Conservation (phyloP, 1,139 yeast species). For the Suhomyces chickasaworum region DNA sequence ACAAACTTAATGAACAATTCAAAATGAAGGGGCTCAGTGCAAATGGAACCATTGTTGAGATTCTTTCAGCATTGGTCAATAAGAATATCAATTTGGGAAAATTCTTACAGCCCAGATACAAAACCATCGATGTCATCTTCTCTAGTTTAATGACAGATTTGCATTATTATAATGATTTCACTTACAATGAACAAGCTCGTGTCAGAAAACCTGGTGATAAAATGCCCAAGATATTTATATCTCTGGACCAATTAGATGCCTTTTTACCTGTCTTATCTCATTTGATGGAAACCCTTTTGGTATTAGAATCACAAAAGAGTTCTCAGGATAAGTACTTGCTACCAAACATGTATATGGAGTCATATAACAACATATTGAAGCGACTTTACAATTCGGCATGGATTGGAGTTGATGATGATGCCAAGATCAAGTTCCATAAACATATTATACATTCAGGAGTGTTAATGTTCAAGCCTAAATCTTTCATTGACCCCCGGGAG, state of each 20-base stretch:
- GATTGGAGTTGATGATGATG: slow-evolving; percentile 22
- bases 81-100: slow-evolving; percentile 21
- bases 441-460: slow-evolving; percentile 34
- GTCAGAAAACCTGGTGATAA: slow-evolving; percentile 9
- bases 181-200: slow-evolving; percentile 25
- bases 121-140: slow-evolving; percentile 34
- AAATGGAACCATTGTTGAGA: slow-evolving; percentile 26
- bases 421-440: slow-evolving; percentile 25
- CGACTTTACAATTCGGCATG: slow-evolving; percentile 31
- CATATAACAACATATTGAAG: slow-evolving; percentile 29
- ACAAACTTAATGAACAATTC: slow-evolving; percentile 32
- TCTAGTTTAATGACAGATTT: slow-evolving; percentile 37
- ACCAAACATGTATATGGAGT: slow-evolving; percentile 27
- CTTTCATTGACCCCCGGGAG: slow-evolving; percentile 24
- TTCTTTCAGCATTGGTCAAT: slow-evolving; percentile 27
- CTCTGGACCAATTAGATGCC: slow-evolving; percentile 25
- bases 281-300: slow-evolving; percentile 27
- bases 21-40: slow-evolving; percentile 24
- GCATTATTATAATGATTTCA: slow-evolving; percentile 37
- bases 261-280: slow-evolving; percentile 19
- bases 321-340: slow-evolving; percentile 18
- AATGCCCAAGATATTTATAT: slow-evolving; percentile 24
- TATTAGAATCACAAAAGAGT: slow-evolving; percentile 20
- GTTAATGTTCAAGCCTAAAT: slow-evolving; percentile 31
- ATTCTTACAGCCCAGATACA: slow-evolving; percentile 24